Evolutionary conservation across 805 yeast species (phyloP), one percentile per base, ranked within the genome.

Genomic region (Pichia insulana): DNA sequence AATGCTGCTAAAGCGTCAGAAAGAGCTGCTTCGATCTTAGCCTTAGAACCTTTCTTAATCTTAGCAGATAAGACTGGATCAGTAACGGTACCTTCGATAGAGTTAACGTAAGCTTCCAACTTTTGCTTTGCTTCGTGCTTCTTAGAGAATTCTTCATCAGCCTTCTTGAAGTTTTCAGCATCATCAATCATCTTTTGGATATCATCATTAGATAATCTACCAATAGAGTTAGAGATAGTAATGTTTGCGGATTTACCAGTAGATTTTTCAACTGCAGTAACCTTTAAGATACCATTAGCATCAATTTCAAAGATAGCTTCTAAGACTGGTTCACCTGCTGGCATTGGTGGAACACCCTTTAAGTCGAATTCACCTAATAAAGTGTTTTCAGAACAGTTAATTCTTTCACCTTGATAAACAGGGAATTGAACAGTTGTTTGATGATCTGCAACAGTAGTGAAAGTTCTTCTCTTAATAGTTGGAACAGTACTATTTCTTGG

Each of bases 361-460:
- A 90, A 83, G 78, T 90, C 97, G 73, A 90, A 90, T 80, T 90
- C 95, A 76, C 97, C 98, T 68, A 90, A 83, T 63, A 83, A 77
- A 66, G 95, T 86, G 87, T 90, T 90, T 76, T 90, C 97, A 65
- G 83, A 73, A 71, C 96, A 88, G 88, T 88, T 84, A 63, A 90
- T 95, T 78, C 98, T 92, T 80, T 90, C 98, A 82, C 98, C 98
- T 79, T 90, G 97, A 81, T 83, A 90, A 56, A 90, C 97, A 71
- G 95, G 97, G 84, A 90, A 88, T 73, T 86, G 92, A 55, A 90
- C 97, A 58, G 96, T 86, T 64, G 97, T 90, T 77, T 90, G 98
- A 79, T 86, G 87, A 79, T 90, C 98, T 60, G 84, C 95, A 64
- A 86, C 95, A 58, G 98, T 90, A 67, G 98, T 88, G 87, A 90